Base-by-base conservation (phyloP, 2,329 filamentous ascomycete genomes). In the Lecanicillium sp. region DNA sequence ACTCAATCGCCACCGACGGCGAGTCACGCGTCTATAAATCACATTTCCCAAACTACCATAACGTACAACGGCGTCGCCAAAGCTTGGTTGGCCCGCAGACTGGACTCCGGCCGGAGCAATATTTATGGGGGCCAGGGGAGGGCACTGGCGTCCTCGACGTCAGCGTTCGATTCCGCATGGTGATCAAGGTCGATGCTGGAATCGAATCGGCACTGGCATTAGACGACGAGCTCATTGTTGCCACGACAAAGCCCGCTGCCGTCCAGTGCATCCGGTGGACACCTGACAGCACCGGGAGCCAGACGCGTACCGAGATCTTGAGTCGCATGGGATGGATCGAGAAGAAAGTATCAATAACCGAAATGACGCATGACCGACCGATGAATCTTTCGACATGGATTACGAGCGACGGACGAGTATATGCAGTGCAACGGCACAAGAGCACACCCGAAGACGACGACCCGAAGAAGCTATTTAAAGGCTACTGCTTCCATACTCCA, bases 301-400 rank as follows among this genome's bases (percentile, higher is more conserved):
- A 97, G 66, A 96, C 90, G 3, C 90, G 82, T 56, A 96, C 93
- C 1, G 90, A 97, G 66, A 75, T 97, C 7, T 71, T 97, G 52
- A 90, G 84, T 59, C 85, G 87, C 46, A 95, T 96, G 82, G 70
- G 79, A 40, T 95, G 90, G 84, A 68, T 96, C 19, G 81, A 84
- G 44, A 90, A 87, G 64, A 91, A 87, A 65, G 75, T 78, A 1
- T 80, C 77, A 2, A 80, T 97, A 45, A 72, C 76, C 15, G 87
- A 94, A 58, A 94, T 98, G 86, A 85, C 91, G 2, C 84, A 95
- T 62, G 93, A 98, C 64, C 81, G 91, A 51, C 91, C 93, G 1
- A 98, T 98, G 90, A 96, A 95, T 59, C 73, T 98, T 11, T 84
- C 87, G 9, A 88, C 90, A 9, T 98, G 93, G 93, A 80, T 95